phyloP scores from a whole-genome alignment of 257 asterid genomes.

The Penstemon newberryi region DNA sequence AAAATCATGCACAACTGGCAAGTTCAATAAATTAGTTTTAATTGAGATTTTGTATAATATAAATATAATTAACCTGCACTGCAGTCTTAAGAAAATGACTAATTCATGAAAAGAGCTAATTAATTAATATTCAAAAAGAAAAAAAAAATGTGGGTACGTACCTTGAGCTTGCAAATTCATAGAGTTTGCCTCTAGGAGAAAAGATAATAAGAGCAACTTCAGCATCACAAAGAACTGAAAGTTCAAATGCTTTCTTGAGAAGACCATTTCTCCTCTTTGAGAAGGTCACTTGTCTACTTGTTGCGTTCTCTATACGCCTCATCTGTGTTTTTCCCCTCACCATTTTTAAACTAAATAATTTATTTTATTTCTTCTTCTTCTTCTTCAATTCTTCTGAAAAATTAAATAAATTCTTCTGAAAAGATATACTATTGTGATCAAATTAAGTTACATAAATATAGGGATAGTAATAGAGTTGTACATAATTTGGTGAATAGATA shows the following conservation, averaged over 20 bases:
- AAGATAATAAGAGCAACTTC: constrained; percentile 75
- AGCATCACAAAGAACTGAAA: constrained; percentile 88
- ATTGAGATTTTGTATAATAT: too few relatives aligned
- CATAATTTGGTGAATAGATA: too few relatives aligned
- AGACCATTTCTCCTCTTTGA: constrained; percentile 87
- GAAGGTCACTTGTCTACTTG: constrained; percentile 92
- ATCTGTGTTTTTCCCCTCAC: constrained; percentile 92
- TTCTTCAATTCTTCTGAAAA: too few relatives aligned
- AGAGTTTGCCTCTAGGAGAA: constrained; percentile 78
- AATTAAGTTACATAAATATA: neutral
- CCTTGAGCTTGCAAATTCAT: constrained; percentile 79
- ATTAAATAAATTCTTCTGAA: too few relatives aligned
- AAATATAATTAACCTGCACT: too few relatives aligned
- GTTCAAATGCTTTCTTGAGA: constrained; percentile 81
- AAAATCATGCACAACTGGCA: too few relatives aligned
- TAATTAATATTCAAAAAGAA: too few relatives aligned
- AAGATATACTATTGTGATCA: neutral
- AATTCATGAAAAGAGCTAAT: too few relatives aligned
- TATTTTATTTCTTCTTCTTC: too few relatives aligned
- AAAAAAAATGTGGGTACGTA: constrained; percentile 9
- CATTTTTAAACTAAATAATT: constrained; percentile 35
- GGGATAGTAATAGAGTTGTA: too few relatives aligned
- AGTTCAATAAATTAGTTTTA: too few relatives aligned
- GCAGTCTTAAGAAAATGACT: too few relatives aligned
- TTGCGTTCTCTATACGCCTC: constrained; percentile 90